Conservation (phyloP, 257 asterid species). For the Eustoma russellianum region DNA sequence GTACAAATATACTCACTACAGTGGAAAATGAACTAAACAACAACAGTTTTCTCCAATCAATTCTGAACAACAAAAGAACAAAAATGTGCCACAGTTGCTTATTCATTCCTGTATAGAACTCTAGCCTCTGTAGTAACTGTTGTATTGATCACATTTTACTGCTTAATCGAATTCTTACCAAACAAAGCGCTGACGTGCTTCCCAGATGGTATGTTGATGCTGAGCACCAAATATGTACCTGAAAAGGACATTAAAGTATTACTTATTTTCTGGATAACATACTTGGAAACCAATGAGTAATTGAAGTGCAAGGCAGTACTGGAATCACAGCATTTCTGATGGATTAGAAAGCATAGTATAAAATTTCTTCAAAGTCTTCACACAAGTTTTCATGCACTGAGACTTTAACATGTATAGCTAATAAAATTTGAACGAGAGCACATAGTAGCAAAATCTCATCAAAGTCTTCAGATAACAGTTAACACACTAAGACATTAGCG, state of each 20-base stretch:
- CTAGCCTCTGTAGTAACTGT: slow-evolving; percentile 6
- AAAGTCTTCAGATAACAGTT: too few species aligned
- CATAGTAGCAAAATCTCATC: too few species aligned
- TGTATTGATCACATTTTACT: background rate
- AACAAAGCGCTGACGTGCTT: slow-evolving; percentile 7
- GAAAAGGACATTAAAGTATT: background rate
- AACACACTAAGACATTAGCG: too few species aligned
- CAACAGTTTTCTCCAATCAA: slow-evolving; percentile 63
- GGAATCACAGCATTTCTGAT: too few species aligned
- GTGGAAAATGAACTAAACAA: slow-evolving; percentile 47
- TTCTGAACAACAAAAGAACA: slow-evolving; percentile 50
- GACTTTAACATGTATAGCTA: too few species aligned
- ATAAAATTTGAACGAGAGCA: too few species aligned
- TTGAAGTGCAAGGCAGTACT: too few species aligned
- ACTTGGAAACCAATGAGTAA: too few species aligned
- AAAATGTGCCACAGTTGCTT: slow-evolving; percentile 24
- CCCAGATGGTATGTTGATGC: slow-evolving; percentile 20
- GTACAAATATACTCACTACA: slow-evolving; percentile 36
- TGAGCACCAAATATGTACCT: background rate
- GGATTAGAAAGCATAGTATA: too few species aligned
- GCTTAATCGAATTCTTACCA: background rate
- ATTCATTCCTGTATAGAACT: slow-evolving; percentile 26
- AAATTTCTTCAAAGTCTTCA: too few species aligned
- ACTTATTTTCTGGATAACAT: too few species aligned
- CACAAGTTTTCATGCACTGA: too few species aligned